Evolutionary conservation across 1,284 basidiomycete genomes (phyloP), one percentile per base, ranked within the genome.

Genomic region (Volvariella volvacea): DNA sequence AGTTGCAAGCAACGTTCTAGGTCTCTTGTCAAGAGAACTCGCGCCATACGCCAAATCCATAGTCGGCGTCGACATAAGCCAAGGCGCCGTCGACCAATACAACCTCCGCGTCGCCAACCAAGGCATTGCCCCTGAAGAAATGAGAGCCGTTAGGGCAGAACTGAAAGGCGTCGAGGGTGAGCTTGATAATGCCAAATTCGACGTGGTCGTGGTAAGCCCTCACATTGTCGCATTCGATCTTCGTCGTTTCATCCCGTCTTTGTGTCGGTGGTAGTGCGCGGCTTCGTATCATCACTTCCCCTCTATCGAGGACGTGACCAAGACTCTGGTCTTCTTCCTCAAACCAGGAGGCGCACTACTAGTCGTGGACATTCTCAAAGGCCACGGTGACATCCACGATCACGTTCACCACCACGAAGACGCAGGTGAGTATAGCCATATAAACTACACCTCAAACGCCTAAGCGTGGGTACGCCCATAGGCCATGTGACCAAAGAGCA

Each of bases 31-130:
- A 3, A 66, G 73, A 42, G 67, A 65, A 22, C 66, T 88, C 28
- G 70, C 71, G 0, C 68, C 75, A 12, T 59, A 77, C 47, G 68
- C 71, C 38, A 79, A 74, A 52, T 66, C 65, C 17, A 71, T 87
- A 52, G 58, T 85, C 17, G 85, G 83, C 2, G 73, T 83, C 16
- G 85, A 88, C 55, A 80, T 85, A 55, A 83, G 79, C 58, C 71
- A 76, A 47, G 71, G 59, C 6, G 74, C 80, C 65, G 73, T 87
- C 16, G 74, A 83, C 41, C 64, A 63, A 22, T 88, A 74, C 62
- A 85, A 86, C 54, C 55, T 62, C 34, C 65, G 68, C 19, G 75
- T 76, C 9, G 52, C 51, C 33, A 70, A 78, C 46, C 76, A 80
- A 39, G 80, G 78, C 0, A 71, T 83, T n/a, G 49, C 67, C 0